Evolutionary conservation across 1,139 yeast genomes (phyloP).

Genomic region (Candida sanyaensis): DNA sequence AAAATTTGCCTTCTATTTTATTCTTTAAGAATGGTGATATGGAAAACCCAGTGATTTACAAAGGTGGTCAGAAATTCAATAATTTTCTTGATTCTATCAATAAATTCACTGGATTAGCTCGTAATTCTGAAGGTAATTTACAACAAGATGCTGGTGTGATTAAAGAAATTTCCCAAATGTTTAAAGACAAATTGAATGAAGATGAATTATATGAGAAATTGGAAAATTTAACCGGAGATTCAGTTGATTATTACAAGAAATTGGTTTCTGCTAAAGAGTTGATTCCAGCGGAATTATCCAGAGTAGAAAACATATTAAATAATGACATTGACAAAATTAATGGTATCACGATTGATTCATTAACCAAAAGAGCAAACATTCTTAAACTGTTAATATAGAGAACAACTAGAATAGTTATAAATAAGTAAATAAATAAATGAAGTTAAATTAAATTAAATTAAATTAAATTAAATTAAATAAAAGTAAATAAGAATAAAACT

Average conservation of each 20-base stretch:
- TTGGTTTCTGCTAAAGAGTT: constrained; percentile 47
- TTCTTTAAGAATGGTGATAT: constrained; percentile 46
- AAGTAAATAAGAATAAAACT: no score
- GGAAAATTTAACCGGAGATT: constrained; percentile 13
- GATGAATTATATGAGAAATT: constrained; percentile 17
- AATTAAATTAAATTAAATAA: no score
- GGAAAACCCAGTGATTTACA: constrained; percentile 39
- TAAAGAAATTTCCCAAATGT: constrained; percentile 23
- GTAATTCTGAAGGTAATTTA: constrained; percentile 54
- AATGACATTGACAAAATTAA: constrained; percentile 36
- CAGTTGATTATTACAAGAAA: constrained; percentile 45
- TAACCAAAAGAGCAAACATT: constrained; percentile 51
- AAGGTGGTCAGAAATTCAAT: constrained; percentile 37
- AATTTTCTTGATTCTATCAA: constrained; percentile 54
- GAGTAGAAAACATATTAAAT: constrained; percentile 50
- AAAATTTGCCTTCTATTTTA: constrained; percentile 55
- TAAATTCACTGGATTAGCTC: constrained; percentile 48
- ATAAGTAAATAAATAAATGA: background rate
- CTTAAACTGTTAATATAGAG: constrained; percentile 32
- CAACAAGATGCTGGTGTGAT: constrained; percentile 57
- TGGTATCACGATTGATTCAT: constrained; percentile 40
- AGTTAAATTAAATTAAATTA: no score
- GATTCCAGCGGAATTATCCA: constrained; percentile 40
- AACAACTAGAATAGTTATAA: background rate
- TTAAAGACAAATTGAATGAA: constrained; percentile 10